Evolutionary conservation across 305 asterid species (phyloP).

Genomic region (Solanum aculeatissimum): DNA sequence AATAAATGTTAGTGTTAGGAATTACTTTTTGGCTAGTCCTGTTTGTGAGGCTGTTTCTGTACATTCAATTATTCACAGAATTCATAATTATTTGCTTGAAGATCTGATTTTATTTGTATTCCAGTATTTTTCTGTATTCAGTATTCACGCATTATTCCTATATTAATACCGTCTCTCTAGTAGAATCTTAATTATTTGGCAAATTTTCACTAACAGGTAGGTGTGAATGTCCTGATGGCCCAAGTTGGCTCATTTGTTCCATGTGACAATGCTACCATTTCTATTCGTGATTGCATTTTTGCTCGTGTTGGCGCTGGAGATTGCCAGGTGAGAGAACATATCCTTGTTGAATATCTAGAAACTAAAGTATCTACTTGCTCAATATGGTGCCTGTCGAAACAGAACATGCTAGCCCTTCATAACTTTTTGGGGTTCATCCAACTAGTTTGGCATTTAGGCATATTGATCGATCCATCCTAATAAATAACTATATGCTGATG

Average conservation of each 20-base stretch:
- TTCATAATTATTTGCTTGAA: background rate
- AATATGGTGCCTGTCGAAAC: background rate
- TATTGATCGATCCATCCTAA: background rate
- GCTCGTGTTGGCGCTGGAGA: slow-evolving; percentile 99
- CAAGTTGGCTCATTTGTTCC: slow-evolving; percentile 94
- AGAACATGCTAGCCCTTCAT: background rate
- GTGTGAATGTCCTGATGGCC: slow-evolving; percentile 91
- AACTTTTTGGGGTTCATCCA: background rate
- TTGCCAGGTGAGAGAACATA: slow-evolving; percentile 63
- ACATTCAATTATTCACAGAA: background rate
- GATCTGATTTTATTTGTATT: background rate
- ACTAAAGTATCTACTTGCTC: background rate
- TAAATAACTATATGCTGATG: background rate
- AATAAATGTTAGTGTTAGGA: background rate
- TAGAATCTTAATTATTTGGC: background rate
- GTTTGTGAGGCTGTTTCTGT: background rate
- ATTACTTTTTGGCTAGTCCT: background rate
- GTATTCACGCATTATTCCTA: background rate
- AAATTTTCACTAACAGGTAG: slow-evolving; percentile 48
- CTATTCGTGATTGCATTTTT: slow-evolving; percentile 92
- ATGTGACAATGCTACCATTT: slow-evolving; percentile 75
- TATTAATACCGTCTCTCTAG: background rate
- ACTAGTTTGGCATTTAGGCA: background rate
- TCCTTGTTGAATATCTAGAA: background rate
- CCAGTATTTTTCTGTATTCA: background rate